Evolutionary conservation across 495 filamentous ascomycete genomes (phyloP).

Genomic region (Tuber calosporum): DNA sequence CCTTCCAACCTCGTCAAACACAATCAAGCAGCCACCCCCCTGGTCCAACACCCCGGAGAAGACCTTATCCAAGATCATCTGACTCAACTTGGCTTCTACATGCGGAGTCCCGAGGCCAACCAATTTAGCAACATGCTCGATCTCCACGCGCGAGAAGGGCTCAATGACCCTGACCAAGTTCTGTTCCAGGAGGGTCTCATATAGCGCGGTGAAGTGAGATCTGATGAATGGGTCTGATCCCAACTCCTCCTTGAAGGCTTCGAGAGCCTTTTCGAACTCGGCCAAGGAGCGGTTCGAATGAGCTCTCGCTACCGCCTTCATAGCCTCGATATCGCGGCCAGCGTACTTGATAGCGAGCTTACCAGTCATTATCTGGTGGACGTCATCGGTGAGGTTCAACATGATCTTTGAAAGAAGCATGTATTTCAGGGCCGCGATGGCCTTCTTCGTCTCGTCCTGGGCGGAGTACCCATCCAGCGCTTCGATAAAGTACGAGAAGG

Average conservation of each 20-base stretch:
- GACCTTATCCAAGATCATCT: constrained; percentile 99
- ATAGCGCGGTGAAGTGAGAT: constrained; percentile 84
- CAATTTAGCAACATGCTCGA: constrained; percentile 92
- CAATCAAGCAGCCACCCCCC: constrained; percentile 91
- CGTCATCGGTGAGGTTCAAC: constrained; percentile 93
- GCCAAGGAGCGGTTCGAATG: constrained; percentile 90
- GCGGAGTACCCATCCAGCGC: constrained; percentile 93
- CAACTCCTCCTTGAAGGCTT: constrained; percentile 80
- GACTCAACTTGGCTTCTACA: constrained; percentile 92
- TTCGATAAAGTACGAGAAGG: constrained; percentile 98
- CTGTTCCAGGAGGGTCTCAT: constrained; percentile 98
- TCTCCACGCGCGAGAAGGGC: constrained; percentile 93
- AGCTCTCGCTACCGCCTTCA: constrained; percentile 95
- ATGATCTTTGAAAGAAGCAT: constrained; percentile 99
- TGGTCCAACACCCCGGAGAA: constrained; percentile 97
- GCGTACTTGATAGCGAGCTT: constrained; percentile 96
- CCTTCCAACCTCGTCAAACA: constrained; percentile 87
- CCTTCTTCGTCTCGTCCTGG: constrained; percentile 76
- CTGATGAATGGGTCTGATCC: constrained; percentile 90
- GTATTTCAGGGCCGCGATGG: constrained; percentile 90
- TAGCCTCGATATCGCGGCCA: constrained; percentile 86
- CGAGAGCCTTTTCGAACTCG: constrained; percentile 89
- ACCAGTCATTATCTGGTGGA: constrained; percentile 80
- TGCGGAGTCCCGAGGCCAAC: constrained; percentile 92
- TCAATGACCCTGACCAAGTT: constrained; percentile 99